phyloP scores from a whole-genome alignment of 1,284 basidiomycete species.

The Meira nashicola region DNA sequence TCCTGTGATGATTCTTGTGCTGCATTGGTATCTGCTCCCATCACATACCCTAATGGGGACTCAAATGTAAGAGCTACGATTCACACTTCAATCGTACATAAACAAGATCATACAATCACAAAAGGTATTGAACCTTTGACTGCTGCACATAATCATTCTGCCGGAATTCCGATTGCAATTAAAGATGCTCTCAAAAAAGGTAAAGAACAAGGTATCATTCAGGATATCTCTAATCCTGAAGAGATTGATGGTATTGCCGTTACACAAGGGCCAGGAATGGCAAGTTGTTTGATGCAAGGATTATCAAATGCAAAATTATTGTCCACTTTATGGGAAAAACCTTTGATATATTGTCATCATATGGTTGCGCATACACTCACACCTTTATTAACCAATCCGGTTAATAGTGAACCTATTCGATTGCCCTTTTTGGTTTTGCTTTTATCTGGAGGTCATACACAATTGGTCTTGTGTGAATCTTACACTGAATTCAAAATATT shows the following conservation, averaged over 20 bases:
- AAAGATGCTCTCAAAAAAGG: slow-evolving; percentile 23
- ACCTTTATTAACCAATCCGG: slow-evolving; percentile 26
- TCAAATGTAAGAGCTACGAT: slow-evolving; percentile 21
- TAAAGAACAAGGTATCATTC: background rate
- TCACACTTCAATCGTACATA: slow-evolving; percentile 35
- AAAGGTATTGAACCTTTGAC: slow-evolving; percentile 44
- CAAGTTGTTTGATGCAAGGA: slow-evolving; percentile 37
- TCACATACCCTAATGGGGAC: background rate
- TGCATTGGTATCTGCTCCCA: slow-evolving; percentile 32
- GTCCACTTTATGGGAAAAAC: slow-evolving; percentile 29
- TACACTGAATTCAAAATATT: slow-evolving; percentile 32
- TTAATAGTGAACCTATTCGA: background rate
- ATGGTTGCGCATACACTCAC: slow-evolving; percentile 46
- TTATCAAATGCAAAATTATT: slow-evolving; percentile 41
- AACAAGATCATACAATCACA: slow-evolving; percentile 44
- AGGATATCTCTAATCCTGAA: background rate
- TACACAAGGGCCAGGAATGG: slow-evolving; percentile 49
- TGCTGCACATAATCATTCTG: slow-evolving; percentile 37
- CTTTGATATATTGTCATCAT: slow-evolving; percentile 47
- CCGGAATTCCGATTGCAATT: slow-evolving; percentile 36
- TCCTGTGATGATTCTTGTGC: slow-evolving; percentile 52
- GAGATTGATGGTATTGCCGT: slow-evolving; percentile 49
- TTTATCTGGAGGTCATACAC: slow-evolving; percentile 49
- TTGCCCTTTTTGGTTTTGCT: slow-evolving; percentile 49
- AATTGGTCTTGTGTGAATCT: slow-evolving; percentile 37